These are phyloP conservation scores for Candolleomyces efflorescens DNA, from an alignment of 768 basidiomycete species.

Conservation along the genomic window DNA sequence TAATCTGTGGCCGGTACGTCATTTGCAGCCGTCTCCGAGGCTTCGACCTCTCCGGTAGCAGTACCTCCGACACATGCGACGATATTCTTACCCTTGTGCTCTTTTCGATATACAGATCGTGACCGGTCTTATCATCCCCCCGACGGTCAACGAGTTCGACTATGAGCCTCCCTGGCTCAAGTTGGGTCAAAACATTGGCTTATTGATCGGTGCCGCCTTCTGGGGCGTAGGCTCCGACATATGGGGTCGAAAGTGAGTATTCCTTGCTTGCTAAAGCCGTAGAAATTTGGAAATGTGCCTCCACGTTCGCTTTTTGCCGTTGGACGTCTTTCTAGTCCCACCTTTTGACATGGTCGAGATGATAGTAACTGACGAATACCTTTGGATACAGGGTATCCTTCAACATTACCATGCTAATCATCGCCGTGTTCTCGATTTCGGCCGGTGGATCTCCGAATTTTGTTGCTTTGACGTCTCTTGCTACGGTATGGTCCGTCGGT, in stretches of 20 bases:
- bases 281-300: no score
- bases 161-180: constrained; percentile 60
- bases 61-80: not conserved
- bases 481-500: constrained; percentile 58
- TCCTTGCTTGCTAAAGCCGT: not conserved
- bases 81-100: no score
- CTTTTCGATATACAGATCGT: constrained; percentile 16
- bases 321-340: no score
- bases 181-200: constrained; percentile 67
- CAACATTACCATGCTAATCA: constrained; percentile 65
- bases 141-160: constrained; percentile 62
- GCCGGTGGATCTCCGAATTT: constrained; percentile 57
- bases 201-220: constrained; percentile 64
- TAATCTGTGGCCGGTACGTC: constrained; percentile 25
- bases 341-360: no score
- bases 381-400: constrained; percentile 48
- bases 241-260: constrained; percentile 59
- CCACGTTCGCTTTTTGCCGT: no score
- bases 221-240: constrained; percentile 69
- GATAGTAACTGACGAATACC: no score
- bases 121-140: constrained; percentile 48
- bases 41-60: not conserved
- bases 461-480: constrained; percentile 44
- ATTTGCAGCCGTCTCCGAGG: not conserved
- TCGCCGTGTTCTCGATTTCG: constrained; percentile 58